Conservation (phyloP, 345 rosid species). For the Brassica incana region DNA sequence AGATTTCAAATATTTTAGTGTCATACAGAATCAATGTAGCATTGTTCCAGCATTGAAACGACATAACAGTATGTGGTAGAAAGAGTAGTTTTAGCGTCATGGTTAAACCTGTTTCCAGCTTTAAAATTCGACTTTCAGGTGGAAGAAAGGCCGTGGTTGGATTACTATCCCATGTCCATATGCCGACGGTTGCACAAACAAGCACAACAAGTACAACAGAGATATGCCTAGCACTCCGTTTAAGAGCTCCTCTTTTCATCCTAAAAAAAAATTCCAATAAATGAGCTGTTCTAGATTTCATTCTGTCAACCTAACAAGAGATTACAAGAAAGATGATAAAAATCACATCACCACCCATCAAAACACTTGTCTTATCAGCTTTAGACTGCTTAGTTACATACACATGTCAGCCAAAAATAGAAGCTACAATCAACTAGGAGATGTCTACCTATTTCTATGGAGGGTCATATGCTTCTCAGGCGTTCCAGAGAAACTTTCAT, state of each 20-base stretch:
- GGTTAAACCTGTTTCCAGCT: slow-evolving; percentile 51
- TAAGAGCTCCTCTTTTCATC: slow-evolving; percentile 60
- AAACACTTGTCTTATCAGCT: not conserved
- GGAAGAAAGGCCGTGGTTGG: slow-evolving; percentile 54
- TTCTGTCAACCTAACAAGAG: not conserved
- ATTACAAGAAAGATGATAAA: not conserved
- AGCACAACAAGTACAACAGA: slow-evolving; percentile 61
- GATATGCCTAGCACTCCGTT: slow-evolving; percentile 48
- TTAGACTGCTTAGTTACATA: slow-evolving; percentile 5
- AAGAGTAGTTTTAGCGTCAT: slow-evolving; percentile 8
- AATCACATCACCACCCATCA: not conserved
- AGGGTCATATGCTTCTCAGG: slow-evolving; percentile 35
- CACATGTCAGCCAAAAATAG: slow-evolving; percentile 2
- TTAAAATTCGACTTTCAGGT: slow-evolving; percentile 43
- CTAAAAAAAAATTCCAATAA: slow-evolving; percentile 28
- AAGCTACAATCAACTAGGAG: slow-evolving; percentile 28
- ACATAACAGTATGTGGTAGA: slow-evolving; percentile 9
- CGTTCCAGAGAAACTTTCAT: slow-evolving; percentile 31
- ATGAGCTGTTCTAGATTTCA: slow-evolving; percentile 17
- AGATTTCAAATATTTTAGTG: not conserved
- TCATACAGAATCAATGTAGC: not conserved
- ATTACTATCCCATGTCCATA: slow-evolving; percentile 64
- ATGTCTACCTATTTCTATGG: slow-evolving; percentile 40
- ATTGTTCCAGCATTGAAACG: not conserved
- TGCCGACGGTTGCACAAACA: slow-evolving; percentile 49